Evolutionary conservation across 2,329 filamentous ascomycete species (phyloP).

Genomic region (Aspergillus cejpii): DNA sequence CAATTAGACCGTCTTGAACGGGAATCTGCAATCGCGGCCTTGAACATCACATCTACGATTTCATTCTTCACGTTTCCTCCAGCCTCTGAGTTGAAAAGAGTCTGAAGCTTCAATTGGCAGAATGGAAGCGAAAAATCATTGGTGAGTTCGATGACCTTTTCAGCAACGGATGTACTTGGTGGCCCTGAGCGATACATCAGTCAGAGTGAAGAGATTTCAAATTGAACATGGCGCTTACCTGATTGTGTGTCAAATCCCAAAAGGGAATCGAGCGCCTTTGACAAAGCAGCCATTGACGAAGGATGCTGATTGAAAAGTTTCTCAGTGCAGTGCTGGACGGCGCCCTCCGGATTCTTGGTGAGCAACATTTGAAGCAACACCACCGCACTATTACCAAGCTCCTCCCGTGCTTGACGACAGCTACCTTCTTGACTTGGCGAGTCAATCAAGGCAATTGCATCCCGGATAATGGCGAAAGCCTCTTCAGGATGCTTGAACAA

Average conservation of each 20-base stretch:
- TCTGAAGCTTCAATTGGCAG: conserved; percentile 39
- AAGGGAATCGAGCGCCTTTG: conserved; percentile 30
- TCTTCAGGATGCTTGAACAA: conserved; percentile 30
- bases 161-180: conserved; percentile 24
- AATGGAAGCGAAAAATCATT: conserved; percentile 41
- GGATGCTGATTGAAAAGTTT: conserved; percentile 25
- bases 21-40: conserved; percentile 33
- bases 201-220: neutral
- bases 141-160: conserved; percentile 32
- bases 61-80: conserved; percentile 23
- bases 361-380: conserved; percentile 31
- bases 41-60: conserved; percentile 38
- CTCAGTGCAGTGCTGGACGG: conserved; percentile 26
- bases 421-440: conserved; percentile 2
- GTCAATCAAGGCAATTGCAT: conserved; percentile 23
- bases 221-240: conserved; percentile 7
- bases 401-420: conserved; percentile 4
- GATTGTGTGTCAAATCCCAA: conserved; percentile 23
- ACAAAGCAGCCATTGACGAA: conserved; percentile 23
- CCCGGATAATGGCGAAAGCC: conserved; percentile 30
- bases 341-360: conserved; percentile 27
- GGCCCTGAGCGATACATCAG: conserved; percentile 10
- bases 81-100: conserved; percentile 32
- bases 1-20: conserved; percentile 32
- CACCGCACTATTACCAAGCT: conserved; percentile 22